These are phyloP conservation scores for Chernovozyma sophiae-reginae DNA, from an alignment of 1,139 yeast genomes.

Conservation along the genomic window DNA sequence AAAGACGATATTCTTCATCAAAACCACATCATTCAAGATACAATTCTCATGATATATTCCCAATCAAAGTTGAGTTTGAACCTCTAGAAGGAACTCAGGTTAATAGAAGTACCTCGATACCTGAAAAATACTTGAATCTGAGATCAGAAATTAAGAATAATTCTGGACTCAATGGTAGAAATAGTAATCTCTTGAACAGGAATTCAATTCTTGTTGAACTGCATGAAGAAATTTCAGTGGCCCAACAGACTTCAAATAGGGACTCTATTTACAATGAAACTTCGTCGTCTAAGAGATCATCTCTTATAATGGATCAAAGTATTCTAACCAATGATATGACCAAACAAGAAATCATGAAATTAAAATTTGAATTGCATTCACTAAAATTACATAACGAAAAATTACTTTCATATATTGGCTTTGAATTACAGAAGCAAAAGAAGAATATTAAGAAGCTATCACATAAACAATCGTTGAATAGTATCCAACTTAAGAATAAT, in stretches of 20 bases:
- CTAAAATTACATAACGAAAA: conserved; percentile 54
- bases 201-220: neutral
- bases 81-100: conserved; percentile 10
- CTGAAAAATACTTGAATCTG: conserved; percentile 16
- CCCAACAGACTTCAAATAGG: conserved; percentile 15
- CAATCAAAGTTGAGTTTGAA: conserved; percentile 46
- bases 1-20: conserved; percentile 25
- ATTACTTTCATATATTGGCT: conserved; percentile 53
- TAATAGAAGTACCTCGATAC: conserved; percentile 29
- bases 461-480: conserved; percentile 30
- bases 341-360: conserved; percentile 48
- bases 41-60: conserved; percentile 43
- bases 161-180: conserved; percentile 20
- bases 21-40: conserved; percentile 39
- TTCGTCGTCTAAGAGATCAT: conserved; percentile 36
- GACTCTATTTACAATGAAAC: conserved; percentile 13
- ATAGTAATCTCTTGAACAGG: neutral
- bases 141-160: conserved; percentile 11
- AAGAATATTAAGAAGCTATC: conserved; percentile 39
- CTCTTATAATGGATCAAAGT: conserved; percentile 28
- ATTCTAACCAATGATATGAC: conserved; percentile 34
- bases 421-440: conserved; percentile 49
- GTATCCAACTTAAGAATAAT: conserved; percentile 14
- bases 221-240: neutral
- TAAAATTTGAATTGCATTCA: conserved; percentile 52